phyloP scores from a whole-genome alignment of 352 stramenopile species.

The Peronospora belbahrii region DNA sequence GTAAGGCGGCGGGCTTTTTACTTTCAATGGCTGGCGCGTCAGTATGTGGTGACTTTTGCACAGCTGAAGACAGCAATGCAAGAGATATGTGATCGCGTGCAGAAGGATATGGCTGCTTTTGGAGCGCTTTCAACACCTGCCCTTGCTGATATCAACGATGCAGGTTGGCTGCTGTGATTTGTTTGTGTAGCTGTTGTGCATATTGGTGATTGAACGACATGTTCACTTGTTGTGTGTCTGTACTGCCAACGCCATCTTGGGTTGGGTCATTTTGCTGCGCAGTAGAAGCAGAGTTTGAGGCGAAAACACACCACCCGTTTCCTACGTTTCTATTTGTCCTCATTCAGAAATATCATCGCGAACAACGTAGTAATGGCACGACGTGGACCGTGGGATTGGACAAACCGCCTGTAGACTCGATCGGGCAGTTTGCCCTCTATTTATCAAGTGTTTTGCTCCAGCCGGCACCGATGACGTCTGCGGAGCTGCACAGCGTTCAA shows the following conservation, averaged over 20 bases:
- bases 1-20: conserved; percentile 48
- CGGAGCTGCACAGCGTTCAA: conserved; percentile 61
- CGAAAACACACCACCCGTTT: conserved; percentile 71
- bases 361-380: conserved; percentile 43
- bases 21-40: conserved; percentile 62
- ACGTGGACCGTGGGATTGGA: conserved; percentile 47
- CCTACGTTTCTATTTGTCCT: conserved; percentile 63
- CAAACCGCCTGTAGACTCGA: conserved; percentile 70
- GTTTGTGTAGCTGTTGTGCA: not conserved
- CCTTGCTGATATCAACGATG: conserved; percentile 48
- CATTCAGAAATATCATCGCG: conserved; percentile 82
- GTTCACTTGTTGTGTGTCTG: conserved; percentile 21
- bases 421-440: conserved; percentile 74
- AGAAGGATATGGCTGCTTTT: conserved; percentile 27
- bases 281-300: conserved; percentile 84
- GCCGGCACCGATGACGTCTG: conserved; percentile 40
- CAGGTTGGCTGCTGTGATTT: conserved; percentile 28
- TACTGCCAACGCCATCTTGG: conserved; percentile 15
- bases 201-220: not conserved
- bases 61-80: conserved; percentile 40
- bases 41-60: conserved; percentile 59
- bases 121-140: conserved; percentile 22
- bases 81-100: conserved; percentile 45
- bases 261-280: conserved; percentile 26
- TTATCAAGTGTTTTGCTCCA: conserved; percentile 56